These are phyloP conservation scores for Tuber melanosporum DNA, from an alignment of 495 filamentous ascomycete genomes.

Conservation along the genomic window DNA sequence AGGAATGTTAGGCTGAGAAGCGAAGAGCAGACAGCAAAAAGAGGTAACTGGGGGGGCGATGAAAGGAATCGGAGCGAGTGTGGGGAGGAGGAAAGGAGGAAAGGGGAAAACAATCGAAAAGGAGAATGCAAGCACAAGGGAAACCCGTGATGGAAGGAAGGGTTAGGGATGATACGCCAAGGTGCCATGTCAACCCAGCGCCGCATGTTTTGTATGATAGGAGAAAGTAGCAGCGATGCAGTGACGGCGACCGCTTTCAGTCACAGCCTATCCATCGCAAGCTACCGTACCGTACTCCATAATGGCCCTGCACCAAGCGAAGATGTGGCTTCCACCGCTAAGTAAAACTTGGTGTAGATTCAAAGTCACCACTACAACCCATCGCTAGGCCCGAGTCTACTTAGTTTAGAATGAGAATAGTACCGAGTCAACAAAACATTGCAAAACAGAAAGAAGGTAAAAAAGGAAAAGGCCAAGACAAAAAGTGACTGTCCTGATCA, in stretches of 20 bases:
- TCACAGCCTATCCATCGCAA: not conserved
- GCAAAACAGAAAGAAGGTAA: not conserved
- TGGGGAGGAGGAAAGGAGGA: not conserved
- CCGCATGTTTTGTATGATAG: not conserved
- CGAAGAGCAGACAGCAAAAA: conserved; percentile 21
- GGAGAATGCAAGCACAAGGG: not conserved
- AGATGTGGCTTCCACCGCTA: not conserved
- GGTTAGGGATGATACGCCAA: conserved; percentile 28
- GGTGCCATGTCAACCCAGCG: conserved; percentile 6
- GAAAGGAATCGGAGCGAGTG: conserved; percentile 12
- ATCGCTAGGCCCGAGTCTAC: not conserved
- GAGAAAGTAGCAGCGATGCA: conserved; percentile 14
- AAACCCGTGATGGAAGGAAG: conserved; percentile 16
- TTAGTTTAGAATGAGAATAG: not conserved
- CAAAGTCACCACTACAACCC: not conserved
- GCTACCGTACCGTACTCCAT: not conserved
- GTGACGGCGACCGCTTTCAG: conserved; percentile 15
- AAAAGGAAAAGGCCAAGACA: not conserved
- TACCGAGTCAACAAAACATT: not conserved
- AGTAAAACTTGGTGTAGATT: not conserved
- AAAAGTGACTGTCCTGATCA: not conserved
- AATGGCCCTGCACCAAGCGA: not conserved
- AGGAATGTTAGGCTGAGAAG: conserved; percentile 21
- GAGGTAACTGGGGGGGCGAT: conserved; percentile 8
- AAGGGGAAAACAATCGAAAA: conserved; percentile 16